A percentile compares a stretch with the other conserved stretches of the same genome.
Conservation (phyloP, 2,329 filamentous ascomycete genomes). For the Paracoccidioides brasiliensis region DNA sequence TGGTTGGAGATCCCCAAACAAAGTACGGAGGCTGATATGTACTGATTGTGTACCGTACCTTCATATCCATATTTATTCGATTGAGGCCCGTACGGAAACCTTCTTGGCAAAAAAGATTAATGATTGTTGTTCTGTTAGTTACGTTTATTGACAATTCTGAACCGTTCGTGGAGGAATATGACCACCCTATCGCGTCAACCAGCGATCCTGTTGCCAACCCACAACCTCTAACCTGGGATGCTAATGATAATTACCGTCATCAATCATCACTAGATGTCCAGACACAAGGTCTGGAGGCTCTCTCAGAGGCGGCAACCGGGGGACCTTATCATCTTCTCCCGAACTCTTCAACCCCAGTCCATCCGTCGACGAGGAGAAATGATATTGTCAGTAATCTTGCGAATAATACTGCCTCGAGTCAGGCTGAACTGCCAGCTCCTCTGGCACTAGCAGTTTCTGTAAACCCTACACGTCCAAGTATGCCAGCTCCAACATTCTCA, state of each 20-base stretch:
- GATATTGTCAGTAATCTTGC: conserved; percentile 7
- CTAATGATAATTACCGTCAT: conserved; percentile 14
- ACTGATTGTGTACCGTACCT: background rate
- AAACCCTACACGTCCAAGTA: conserved; percentile 21
- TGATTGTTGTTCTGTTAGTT: conserved; percentile 26
- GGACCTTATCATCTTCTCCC: conserved; percentile 21
- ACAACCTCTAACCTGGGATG: conserved; percentile 22
- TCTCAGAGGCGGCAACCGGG: conserved; percentile 40
- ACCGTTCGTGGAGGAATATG: conserved; percentile 43
- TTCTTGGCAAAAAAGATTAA: background rate
- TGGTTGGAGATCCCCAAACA: conserved; percentile 51
- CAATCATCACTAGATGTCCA: conserved; percentile 20
- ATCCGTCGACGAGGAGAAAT: conserved; percentile 14
- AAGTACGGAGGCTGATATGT: conserved; percentile 27
- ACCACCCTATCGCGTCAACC: conserved; percentile 22
- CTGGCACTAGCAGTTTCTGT: conserved; percentile 20
- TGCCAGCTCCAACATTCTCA: conserved; percentile 29
- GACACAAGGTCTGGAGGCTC: conserved; percentile 41
- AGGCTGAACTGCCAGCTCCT: conserved; percentile 11
- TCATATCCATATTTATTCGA: too few relatives aligned
- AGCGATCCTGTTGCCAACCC: conserved; percentile 17
- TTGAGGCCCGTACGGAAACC: too few relatives aligned
- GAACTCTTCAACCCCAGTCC: conserved; percentile 12
- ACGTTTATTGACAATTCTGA: conserved; percentile 51
- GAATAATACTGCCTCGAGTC: conserved; percentile 9